phyloP scores from a whole-genome alignment of 352 stramenopile genomes.

The Phytopythium boreale region DNA sequence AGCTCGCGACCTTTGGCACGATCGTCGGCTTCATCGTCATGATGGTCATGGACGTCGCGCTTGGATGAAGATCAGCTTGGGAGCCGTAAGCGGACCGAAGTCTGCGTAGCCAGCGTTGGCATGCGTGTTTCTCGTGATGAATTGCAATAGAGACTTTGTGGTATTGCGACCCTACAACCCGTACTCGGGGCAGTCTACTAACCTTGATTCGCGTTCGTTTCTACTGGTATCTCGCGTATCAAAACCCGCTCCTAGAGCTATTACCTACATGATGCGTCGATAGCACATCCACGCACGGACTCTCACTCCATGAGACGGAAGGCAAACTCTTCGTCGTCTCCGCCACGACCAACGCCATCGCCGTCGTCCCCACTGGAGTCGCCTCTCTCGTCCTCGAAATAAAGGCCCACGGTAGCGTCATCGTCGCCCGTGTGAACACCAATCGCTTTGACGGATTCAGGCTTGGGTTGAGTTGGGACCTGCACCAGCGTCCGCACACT shows the following conservation, averaged over 20 bases:
- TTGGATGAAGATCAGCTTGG: constrained; percentile 35
- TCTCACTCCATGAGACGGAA: constrained; percentile 55
- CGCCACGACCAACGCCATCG: neutral
- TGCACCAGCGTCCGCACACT: constrained; percentile 11
- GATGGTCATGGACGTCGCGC: constrained; percentile 88
- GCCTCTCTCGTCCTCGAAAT: neutral
- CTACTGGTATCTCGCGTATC: neutral
- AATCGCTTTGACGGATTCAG: neutral
- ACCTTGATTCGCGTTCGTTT: neutral
- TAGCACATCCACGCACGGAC: neutral
- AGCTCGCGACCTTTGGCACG: constrained; percentile 79
- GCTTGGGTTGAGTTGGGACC: neutral
- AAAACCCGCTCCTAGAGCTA: neutral
- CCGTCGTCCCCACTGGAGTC: neutral
- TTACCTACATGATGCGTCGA: neutral
- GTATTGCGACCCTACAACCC: neutral
- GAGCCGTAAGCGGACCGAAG: neutral
- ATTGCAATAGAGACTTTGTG: neutral
- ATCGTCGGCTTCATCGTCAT: constrained; percentile 92
- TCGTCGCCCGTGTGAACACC: constrained; percentile 1
- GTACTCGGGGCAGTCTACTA: neutral
- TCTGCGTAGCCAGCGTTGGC: neutral
- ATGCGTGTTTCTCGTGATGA: neutral
- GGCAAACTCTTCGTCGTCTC: constrained; percentile 25
- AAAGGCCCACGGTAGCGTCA: neutral